Conservation (phyloP, 495 filamentous ascomycete species). For the Emericellopsis terricola region DNA sequence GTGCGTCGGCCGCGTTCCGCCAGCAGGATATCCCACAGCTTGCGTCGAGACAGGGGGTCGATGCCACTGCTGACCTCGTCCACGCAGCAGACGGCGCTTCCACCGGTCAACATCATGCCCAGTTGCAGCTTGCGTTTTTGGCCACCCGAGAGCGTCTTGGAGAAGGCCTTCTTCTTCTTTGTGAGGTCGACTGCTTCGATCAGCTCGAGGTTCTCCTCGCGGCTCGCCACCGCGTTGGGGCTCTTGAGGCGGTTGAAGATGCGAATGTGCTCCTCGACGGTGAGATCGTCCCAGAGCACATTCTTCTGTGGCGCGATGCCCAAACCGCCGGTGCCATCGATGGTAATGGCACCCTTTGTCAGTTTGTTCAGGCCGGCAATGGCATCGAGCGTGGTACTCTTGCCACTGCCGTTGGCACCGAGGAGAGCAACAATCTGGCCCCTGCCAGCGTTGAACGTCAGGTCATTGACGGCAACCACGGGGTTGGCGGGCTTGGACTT, state of each 20-base stretch:
- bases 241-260: slow-evolving; percentile 69
- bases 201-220: slow-evolving; percentile 36
- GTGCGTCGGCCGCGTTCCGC: slow-evolving; percentile 60
- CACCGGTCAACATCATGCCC: slow-evolving; percentile 84
- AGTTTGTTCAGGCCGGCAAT: slow-evolving; percentile 63
- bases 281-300: slow-evolving; percentile 72
- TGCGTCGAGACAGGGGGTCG: slow-evolving; percentile 62
- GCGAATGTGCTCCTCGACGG: slow-evolving; percentile 59
- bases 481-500: slow-evolving; percentile 34
- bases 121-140: slow-evolving; percentile 86
- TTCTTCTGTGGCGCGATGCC: slow-evolving; percentile 83
- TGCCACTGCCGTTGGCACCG: slow-evolving; percentile 75
- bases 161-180: slow-evolving; percentile 43
- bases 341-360: slow-evolving; percentile 49
- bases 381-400: slow-evolving; percentile 72
- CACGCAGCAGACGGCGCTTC: slow-evolving; percentile 67
- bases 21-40: slow-evolving; percentile 80
- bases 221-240: slow-evolving; percentile 27
- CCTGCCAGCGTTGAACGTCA: slow-evolving; percentile 44
- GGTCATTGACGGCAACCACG: slow-evolving; percentile 53
- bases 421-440: slow-evolving; percentile 70
- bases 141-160: slow-evolving; percentile 62
- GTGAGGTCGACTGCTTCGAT: slow-evolving; percentile 50
- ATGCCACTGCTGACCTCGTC: slow-evolving; percentile 75
- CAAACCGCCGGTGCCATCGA: slow-evolving; percentile 56